Conservation (phyloP, 2,329 filamentous ascomycete genomes). For the Botrytis elliptica region DNA sequence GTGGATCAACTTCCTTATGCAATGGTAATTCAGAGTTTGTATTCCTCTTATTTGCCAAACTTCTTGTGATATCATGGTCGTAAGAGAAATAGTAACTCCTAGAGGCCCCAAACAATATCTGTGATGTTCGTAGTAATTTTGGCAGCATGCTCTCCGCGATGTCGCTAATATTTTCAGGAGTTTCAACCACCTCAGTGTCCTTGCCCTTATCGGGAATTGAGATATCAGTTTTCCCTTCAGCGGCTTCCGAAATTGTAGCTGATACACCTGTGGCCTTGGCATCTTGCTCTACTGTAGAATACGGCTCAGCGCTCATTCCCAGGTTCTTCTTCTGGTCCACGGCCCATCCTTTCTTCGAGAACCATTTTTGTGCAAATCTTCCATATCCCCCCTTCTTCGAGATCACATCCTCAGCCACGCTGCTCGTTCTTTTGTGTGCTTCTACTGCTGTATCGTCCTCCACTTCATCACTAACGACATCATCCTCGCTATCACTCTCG, state of each 20-base stretch:
- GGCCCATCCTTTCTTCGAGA: conserved; percentile 80
- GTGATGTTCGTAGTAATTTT: conserved; percentile 79
- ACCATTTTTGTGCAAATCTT: conserved; percentile 87
- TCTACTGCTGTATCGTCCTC: conserved; percentile 40
- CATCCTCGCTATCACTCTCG: conserved; percentile 47
- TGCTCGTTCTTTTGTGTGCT: conserved; percentile 46
- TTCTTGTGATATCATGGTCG: conserved; percentile 84
- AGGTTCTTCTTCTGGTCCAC: conserved; percentile 67
- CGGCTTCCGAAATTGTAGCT: not conserved
- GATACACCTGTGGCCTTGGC: not conserved
- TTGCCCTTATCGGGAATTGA: not conserved
- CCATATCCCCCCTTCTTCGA: conserved; percentile 80
- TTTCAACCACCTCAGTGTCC: not conserved
- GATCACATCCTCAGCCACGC: conserved; percentile 86
- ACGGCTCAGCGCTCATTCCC: conserved; percentile 56
- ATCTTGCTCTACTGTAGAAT: not conserved
- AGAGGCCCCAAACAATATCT: conserved; percentile 78
- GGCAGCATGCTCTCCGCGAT: conserved; percentile 58
- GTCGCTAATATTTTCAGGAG: conserved; percentile 20
- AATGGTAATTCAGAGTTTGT: conserved; percentile 58
- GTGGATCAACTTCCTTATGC: conserved; percentile 68
- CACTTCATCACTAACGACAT: conserved; percentile 47
- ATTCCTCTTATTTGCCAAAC: conserved; percentile 46
- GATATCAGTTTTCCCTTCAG: not conserved
- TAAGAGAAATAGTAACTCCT: conserved; percentile 94